Evolutionary conservation across 176 grass and related monocot species (phyloP), one percentile per base, ranked within the genome.

Genomic region (Avena sativa): DNA sequence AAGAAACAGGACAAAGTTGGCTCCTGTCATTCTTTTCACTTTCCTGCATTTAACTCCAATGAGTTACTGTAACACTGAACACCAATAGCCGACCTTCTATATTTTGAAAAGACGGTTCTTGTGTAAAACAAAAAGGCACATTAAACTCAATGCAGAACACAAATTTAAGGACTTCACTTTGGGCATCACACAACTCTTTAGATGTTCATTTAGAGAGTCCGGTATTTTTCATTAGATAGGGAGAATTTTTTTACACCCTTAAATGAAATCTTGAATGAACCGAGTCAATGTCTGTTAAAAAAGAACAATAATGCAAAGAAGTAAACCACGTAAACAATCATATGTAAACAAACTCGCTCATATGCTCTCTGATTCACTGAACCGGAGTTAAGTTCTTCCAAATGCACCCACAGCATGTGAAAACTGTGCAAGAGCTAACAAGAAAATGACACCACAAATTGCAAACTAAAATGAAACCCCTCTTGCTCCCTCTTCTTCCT

Each of bases 401-500:
- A 19, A 61, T 12, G 47, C 26, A 49, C 15, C 9, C 26, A 67
- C 16, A 30, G 2, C 56, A 32, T 51, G 71, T 36, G 83, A 21
- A 84, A 62, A 23, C 46, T 26, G 20, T 9, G 3, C 59, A 65
- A 51, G 65, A 85, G n/a, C 40, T 61, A 10, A 60, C 15, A 20
- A 13, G 46, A 40, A 65, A 65, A 76, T 61, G 62, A 77, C 72
- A 53, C 6, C 77, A 14, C 52, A 74, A 47, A 80, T 14, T 61
- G 44, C 8, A 28, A 88, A 19, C 12, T 44, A 28, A 71, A 86
- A 49, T 36, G 25, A 55, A 88, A 88, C 90, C 86, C 86, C 90
- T 79, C 86, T 88, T 91, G 71, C 86, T 91, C 82, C 77, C 53
- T 85, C 86, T 88, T 80, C 84, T 46, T 71, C 77, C 61, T 15